Evolutionary conservation across 129 eudicot species (phyloP), one percentile per base, ranked within the genome.

Genomic region (Chrysanthemum makinoi): DNA sequence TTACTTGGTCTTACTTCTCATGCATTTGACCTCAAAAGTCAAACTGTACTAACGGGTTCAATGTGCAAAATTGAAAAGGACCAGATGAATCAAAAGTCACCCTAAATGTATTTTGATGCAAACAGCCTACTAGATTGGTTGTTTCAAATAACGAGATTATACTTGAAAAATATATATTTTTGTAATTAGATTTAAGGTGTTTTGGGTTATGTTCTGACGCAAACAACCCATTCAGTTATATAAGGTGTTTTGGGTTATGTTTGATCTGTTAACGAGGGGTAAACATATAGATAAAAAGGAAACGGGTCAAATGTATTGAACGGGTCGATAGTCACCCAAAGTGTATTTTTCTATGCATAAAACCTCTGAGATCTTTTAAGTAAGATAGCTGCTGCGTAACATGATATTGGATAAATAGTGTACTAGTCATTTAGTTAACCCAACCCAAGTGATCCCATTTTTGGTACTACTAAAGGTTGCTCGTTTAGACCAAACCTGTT

Each of bases 11-110:
- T 16, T 70, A 56, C 24, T 52, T 65, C 16, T 26, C 15, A 20
- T 24, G 44, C 53, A 13, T 75, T 62, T 54, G 64, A 14, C 72
- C 53, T 28, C 13, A 10, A 61, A 48, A 54, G 26, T n/a, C 20
- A 55, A 52, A 63, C 15, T 17, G 59, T 39, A 33, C 17, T 60
- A 13, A 60, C 14, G 39, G 44, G 44, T 20, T 15, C 26, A 10
- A 60, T 15, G 28, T 33, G 65, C 30, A 11, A 58, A 60, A 59
- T 24, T 20, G 14, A 14, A 59, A 19, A 4, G 65, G 65, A n/a
- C 28, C 43, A 9, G 13, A 59, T 14, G 39, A 33, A 12, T 39
- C 28, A 24, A 59, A 24, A 24, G 39, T 11, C 44, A 10, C 35
- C 61, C 15, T 0, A 12, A 24, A 15, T 20, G 35, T 22, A 6